These are phyloP conservation scores for Ophiostoma quercus DNA, from an alignment of 2,329 filamentous ascomycete species.

Conservation along the genomic window DNA sequence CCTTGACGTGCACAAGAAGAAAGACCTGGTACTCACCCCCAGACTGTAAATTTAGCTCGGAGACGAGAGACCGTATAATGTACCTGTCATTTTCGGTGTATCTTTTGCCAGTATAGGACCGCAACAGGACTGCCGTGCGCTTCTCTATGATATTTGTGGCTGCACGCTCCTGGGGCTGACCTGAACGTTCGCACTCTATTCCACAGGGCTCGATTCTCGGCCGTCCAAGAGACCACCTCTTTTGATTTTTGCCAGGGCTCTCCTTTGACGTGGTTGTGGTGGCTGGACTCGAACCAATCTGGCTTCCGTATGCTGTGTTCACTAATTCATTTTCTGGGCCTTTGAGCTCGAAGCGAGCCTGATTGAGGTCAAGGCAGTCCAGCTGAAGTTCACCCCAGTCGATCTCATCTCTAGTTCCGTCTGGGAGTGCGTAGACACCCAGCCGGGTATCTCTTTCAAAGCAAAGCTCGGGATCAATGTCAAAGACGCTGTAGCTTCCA, in stretches of 20 bases:
- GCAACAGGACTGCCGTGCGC: slow-evolving; percentile 69
- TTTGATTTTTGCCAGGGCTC: background rate
- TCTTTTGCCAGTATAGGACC: slow-evolving; percentile 67
- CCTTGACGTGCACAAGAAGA: slow-evolving; percentile 72
- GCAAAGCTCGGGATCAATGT: slow-evolving; percentile 58
- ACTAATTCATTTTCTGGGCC: slow-evolving; percentile 43
- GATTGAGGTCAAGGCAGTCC: slow-evolving; percentile 60
- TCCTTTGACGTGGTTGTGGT: background rate
- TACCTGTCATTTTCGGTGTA: slow-evolving; percentile 78
- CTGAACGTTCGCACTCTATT: background rate
- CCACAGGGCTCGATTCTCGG: background rate
- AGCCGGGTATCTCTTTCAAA: slow-evolving; percentile 66
- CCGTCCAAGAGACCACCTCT: background rate
- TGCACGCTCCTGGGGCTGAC: background rate
- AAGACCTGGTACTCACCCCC: slow-evolving; percentile 79
- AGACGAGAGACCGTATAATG: slow-evolving; percentile 71
- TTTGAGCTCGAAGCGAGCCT: slow-evolving; percentile 53
- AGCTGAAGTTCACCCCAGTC: slow-evolving; percentile 68
- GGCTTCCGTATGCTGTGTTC: slow-evolving; percentile 26
- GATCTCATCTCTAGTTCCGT: slow-evolving; percentile 57
- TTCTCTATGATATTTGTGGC: slow-evolving; percentile 34
- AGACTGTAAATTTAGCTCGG: slow-evolving; percentile 67
- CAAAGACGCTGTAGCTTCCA: slow-evolving; percentile 57
- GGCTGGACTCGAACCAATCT: background rate
- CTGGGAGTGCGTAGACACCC: slow-evolving; percentile 57